These are phyloP conservation scores for Colletotrichum plurivorum DNA, from an alignment of 2,329 filamentous ascomycete genomes.

Conservation along the genomic window DNA sequence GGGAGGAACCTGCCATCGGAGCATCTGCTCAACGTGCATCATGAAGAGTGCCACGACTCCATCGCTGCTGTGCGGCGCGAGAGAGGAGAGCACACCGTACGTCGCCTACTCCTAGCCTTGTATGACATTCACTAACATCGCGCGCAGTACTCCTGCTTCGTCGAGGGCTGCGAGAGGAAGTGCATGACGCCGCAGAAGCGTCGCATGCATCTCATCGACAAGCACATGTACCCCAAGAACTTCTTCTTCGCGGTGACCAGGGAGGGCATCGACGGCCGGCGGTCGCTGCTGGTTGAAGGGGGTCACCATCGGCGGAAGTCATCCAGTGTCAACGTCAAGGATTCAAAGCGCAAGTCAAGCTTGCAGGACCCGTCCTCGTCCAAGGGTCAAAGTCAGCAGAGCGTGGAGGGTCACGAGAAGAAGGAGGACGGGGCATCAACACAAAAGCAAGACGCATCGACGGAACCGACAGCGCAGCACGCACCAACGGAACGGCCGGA, in stretches of 20 bases:
- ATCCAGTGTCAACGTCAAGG: constrained; percentile 54
- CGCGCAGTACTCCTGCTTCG: constrained; percentile 85
- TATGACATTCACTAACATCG: constrained; percentile 37
- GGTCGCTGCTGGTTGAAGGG: constrained; percentile 80
- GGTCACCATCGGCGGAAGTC: constrained; percentile 64
- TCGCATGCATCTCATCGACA: constrained; percentile 90
- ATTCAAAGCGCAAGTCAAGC: constrained; percentile 50
- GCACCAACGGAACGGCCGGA: constrained; percentile 15
- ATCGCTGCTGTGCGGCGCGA: constrained; percentile 80
- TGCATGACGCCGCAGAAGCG: constrained; percentile 89
- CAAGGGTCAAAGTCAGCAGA: constrained; percentile 16
- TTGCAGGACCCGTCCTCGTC: constrained; percentile 45
- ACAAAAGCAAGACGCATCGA: neutral
- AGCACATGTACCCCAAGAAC: constrained; percentile 90
- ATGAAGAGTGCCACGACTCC: constrained; percentile 92
- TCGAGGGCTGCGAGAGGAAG: constrained; percentile 88
- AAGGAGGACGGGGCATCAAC: neutral
- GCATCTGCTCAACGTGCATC: constrained; percentile 85
- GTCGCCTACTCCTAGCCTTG: constrained; percentile 43
- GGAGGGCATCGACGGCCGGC: constrained; percentile 88
- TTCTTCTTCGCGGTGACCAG: constrained; percentile 92
- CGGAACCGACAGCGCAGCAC: neutral
- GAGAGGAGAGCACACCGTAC: constrained; percentile 87
- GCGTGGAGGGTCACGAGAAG: constrained; percentile 9
- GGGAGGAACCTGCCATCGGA: constrained; percentile 89